Evolutionary conservation across 2,329 filamentous ascomycete species (phyloP), one percentile per base, ranked within the genome.

Genomic region (Neobulgaria alba): DNA sequence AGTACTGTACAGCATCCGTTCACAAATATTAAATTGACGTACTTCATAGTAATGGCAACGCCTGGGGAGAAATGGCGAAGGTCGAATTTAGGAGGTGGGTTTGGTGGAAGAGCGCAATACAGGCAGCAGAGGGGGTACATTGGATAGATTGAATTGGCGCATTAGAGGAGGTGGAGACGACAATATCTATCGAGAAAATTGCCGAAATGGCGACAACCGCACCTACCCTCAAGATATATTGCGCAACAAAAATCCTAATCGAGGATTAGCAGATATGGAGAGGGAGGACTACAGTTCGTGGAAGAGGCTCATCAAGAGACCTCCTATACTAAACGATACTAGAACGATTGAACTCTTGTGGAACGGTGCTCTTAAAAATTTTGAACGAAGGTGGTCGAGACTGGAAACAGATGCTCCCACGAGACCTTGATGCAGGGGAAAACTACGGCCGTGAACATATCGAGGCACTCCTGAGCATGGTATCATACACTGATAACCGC

Each of bases 371-470:
- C 41, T 47, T 9, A n/a, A 32, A 21, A 10, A 47, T 47, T 42
- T 33, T 47, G 19, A 41, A 47, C 34, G 35, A 42, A 32, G 39
- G 38, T 12, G 39, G 45, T 42, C 34, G 32, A 40, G 38, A 47
- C 20, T 42, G 32, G 36, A 42, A 39, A 31, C 45, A 47, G 33
- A 42, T 45, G 42, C 38, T 47, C 18, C 38, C 45, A 10, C 35
- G 42, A 37, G 45, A 47, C 18, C 31, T 47, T 21, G 42, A 45
- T 16, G 26, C 17, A 16, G 31, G 36, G 10, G 30, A 47, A 3
- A 32, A 41, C n/a, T 41, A 40, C 23, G 23, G 23, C 23, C 23
- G 23, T 12, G 23, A 26, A 12, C 23, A 26, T 26, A 26, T 26
- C 23, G 12, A 26, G 12, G 23, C 23, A 26, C 23, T 26, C 23